These are phyloP conservation scores for Syzygium jambos DNA, from an alignment of 345 rosid genomes.

Conservation along the genomic window DNA sequence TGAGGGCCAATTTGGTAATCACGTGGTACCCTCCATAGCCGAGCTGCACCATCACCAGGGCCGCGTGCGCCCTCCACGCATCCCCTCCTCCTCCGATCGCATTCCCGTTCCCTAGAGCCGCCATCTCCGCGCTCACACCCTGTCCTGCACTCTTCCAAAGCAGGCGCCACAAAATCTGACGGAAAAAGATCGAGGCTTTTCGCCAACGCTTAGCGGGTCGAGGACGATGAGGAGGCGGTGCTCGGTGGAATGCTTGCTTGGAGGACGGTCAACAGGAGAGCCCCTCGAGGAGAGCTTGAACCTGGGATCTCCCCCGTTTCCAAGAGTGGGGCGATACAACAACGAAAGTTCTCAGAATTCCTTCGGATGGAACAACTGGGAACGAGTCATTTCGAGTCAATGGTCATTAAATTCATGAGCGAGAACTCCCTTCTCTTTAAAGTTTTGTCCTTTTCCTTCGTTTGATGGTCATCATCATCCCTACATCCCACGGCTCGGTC, in stretches of 20 bases:
- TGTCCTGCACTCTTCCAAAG: background rate
- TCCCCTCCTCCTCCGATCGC: slow-evolving; percentile 28
- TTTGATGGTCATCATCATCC: background rate
- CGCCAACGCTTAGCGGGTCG: background rate
- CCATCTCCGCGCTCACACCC: slow-evolving; percentile 2
- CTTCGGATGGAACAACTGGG: background rate
- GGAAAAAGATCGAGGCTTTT: background rate
- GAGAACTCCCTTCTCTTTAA: background rate
- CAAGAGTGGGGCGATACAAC: background rate
- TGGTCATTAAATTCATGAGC: background rate
- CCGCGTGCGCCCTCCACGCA: slow-evolving; percentile 54
- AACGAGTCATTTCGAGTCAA: background rate
- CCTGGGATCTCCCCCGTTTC: background rate
- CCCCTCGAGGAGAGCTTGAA: background rate
- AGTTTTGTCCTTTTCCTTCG: background rate
- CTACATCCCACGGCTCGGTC: background rate
- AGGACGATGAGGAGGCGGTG: background rate
- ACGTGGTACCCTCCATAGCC: slow-evolving; percentile 92
- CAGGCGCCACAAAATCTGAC: background rate
- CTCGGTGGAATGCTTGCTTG: background rate
- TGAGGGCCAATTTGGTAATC: slow-evolving; percentile 90
- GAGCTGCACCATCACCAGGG: slow-evolving; percentile 89
- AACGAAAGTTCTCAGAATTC: background rate
- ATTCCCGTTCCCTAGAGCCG: slow-evolving; percentile 18
- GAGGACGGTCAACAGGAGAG: background rate